These are phyloP conservation scores for Uronychia binucleata DNA, from an alignment of 73 alveolate species.

Conservation along the genomic window DNA sequence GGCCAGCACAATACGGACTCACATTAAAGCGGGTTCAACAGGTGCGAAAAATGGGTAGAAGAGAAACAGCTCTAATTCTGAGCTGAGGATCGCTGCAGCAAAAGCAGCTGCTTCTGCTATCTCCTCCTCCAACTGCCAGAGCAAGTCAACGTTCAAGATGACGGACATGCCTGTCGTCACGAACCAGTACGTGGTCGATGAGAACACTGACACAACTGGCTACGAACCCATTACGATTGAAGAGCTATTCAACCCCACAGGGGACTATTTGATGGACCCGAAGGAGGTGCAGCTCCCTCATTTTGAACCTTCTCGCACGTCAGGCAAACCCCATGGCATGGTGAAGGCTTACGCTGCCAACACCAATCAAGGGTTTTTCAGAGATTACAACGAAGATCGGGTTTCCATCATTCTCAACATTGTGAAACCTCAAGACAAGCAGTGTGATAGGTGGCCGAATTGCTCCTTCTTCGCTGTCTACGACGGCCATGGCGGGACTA, in stretches of 20 bases:
- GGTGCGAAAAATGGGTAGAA: too few relatives aligned
- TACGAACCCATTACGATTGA: neutral
- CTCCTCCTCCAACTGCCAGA: too few relatives aligned
- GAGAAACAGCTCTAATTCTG: too few relatives aligned
- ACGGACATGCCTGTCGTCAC: neutral
- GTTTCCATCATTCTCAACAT: slow-evolving; percentile 75
- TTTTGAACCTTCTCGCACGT: slow-evolving; percentile 8
- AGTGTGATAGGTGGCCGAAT: slow-evolving; percentile 56
- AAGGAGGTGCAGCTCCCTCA: slow-evolving; percentile 1
- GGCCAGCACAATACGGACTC: too few relatives aligned
- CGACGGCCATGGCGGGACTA: slow-evolving; percentile 87
- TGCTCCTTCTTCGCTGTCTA: slow-evolving; percentile 72
- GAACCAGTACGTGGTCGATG: neutral
- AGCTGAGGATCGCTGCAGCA: too few relatives aligned
- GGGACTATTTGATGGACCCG: neutral
- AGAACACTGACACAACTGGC: neutral
- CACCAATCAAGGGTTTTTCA: slow-evolving; percentile 79
- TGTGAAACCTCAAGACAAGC: slow-evolving; percentile 55
- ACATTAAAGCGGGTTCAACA: too few relatives aligned
- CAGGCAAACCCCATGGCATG: slow-evolving; percentile 70
- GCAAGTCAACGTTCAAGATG: neutral
- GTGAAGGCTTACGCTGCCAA: slow-evolving; percentile 77
- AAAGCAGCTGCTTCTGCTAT: too few relatives aligned
- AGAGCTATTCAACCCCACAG: neutral
- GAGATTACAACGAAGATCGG: slow-evolving; percentile 87